A percentile compares a stretch with the other conserved stretches of the same genome.
phyloP scores from a whole-genome alignment of 129 eudicot species.

The Chrysanthemum seticuspe region DNA sequence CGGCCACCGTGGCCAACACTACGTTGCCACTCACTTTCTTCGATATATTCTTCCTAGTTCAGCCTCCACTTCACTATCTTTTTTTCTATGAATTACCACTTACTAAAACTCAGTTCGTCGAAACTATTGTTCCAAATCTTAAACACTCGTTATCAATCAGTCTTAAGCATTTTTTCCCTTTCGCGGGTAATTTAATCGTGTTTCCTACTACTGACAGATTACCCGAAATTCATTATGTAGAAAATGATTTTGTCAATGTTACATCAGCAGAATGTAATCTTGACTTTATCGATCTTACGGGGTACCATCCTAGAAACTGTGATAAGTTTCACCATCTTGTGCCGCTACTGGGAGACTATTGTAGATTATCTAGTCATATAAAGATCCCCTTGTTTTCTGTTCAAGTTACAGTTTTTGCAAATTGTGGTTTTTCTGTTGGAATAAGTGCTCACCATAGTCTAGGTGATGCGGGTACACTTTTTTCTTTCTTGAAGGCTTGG shows the following conservation, averaged over 20 bases:
- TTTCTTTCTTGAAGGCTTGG: conserved; percentile 39
- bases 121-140: conserved; percentile 33
- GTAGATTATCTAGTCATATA: not conserved
- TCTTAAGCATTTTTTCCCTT: conserved; percentile 35
- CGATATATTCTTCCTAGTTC: conserved; percentile 33
- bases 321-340: conserved; percentile 33
- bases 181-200: conserved; percentile 30
- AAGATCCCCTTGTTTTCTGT: conserved; percentile 30
- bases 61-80: conserved; percentile 33
- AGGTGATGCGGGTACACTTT: conserved; percentile 33
- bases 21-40: conserved; percentile 37
- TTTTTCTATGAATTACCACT: conserved; percentile 33
- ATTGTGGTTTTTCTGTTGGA: conserved; percentile 37
- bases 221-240: conserved; percentile 22
- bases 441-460: conserved; percentile 31
- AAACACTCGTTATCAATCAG: conserved; percentile 35
- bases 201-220: not conserved
- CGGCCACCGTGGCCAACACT: conserved; percentile 15
- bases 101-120: conserved; percentile 26
- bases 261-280: conserved; percentile 26
- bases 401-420: conserved; percentile 39
- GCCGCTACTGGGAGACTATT: conserved; percentile 13
- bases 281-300: conserved; percentile 28
- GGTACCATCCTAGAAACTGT: conserved; percentile 20
- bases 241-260: conserved; percentile 23